Evolutionary conservation across 2,329 filamentous ascomycete genomes (phyloP).

Genomic region (Alternaria hordeiaustralica): DNA sequence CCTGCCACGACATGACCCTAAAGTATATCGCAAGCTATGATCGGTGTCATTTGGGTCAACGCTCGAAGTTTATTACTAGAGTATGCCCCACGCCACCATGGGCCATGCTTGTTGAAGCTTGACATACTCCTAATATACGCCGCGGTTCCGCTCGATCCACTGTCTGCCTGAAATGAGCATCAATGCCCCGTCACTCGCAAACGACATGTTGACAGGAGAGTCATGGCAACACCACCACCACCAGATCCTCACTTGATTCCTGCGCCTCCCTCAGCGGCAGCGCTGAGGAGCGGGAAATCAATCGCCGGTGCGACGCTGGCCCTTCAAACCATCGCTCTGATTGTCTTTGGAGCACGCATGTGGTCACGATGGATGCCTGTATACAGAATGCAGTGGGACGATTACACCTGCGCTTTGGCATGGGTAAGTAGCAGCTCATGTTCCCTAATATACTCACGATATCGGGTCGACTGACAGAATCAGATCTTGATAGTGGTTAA

Average conservation of each 20-base stretch:
- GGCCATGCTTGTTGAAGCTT: background rate
- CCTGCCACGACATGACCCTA: background rate
- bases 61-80: background rate
- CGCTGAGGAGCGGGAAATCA: background rate
- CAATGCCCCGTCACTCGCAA: background rate
- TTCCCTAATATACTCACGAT: background rate
- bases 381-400: conserved; percentile 21
- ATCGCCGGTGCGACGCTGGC: conserved; percentile 18
- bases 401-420: conserved; percentile 21
- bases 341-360: conserved; percentile 22
- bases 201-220: background rate
- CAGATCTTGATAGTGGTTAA: conserved; percentile 22
- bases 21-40: background rate
- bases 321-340: conserved; percentile 15
- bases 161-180: background rate
- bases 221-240: background rate
- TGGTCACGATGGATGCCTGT: conserved; percentile 22
- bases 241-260: conserved; percentile 9
- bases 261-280: conserved; percentile 5
- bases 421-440: conserved; percentile 18
- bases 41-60: background rate
- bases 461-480: background rate
- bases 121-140: background rate
- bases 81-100: background rate
- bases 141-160: background rate